These are phyloP conservation scores for Lenzites betulinus DNA, from an alignment of 768 basidiomycete genomes.

Conservation along the genomic window DNA sequence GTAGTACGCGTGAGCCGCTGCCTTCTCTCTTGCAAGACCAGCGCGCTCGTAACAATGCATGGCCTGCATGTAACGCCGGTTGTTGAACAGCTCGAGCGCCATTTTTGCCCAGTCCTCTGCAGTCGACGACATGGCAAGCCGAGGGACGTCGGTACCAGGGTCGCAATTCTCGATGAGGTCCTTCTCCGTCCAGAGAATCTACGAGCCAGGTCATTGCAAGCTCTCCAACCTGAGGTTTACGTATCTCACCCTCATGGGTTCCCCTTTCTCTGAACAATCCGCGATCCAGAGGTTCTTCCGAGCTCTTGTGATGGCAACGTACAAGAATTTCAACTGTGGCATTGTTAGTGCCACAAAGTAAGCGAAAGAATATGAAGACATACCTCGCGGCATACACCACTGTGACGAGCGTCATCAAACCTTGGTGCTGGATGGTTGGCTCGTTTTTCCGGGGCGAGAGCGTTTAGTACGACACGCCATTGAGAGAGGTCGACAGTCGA, in stretches of 20 bases:
- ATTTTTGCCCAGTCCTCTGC: slow-evolving; percentile 47
- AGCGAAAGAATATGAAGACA: not conserved
- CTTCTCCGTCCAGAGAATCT: slow-evolving; percentile 55
- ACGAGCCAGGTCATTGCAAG: not conserved
- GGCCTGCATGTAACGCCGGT: slow-evolving; percentile 53
- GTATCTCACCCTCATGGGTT: slow-evolving; percentile 57
- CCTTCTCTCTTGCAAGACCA: slow-evolving; percentile 41
- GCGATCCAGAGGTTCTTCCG: slow-evolving; percentile 71
- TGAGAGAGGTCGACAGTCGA: slow-evolving; percentile 51
- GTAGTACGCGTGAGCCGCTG: slow-evolving; percentile 53
- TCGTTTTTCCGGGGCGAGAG: slow-evolving; percentile 29
- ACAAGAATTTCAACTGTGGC: slow-evolving; percentile 61
- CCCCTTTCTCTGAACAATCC: slow-evolving; percentile 57
- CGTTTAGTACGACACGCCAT: slow-evolving; percentile 62
- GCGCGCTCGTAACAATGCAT: slow-evolving; percentile 57
- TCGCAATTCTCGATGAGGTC: slow-evolving; percentile 50
- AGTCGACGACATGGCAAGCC: slow-evolving; percentile 56
- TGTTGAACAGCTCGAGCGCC: slow-evolving; percentile 43
- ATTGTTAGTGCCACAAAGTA: not conserved
- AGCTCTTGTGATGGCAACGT: slow-evolving; percentile 72
- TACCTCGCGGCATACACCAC: slow-evolving; percentile 1
- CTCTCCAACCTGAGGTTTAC: not conserved
- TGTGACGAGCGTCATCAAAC: slow-evolving; percentile 40
- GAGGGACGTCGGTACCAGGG: slow-evolving; percentile 51
- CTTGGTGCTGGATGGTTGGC: slow-evolving; percentile 38